These are phyloP conservation scores for Phytophthora meadii DNA, from an alignment of 352 stramenopile genomes.

Conservation along the genomic window DNA sequence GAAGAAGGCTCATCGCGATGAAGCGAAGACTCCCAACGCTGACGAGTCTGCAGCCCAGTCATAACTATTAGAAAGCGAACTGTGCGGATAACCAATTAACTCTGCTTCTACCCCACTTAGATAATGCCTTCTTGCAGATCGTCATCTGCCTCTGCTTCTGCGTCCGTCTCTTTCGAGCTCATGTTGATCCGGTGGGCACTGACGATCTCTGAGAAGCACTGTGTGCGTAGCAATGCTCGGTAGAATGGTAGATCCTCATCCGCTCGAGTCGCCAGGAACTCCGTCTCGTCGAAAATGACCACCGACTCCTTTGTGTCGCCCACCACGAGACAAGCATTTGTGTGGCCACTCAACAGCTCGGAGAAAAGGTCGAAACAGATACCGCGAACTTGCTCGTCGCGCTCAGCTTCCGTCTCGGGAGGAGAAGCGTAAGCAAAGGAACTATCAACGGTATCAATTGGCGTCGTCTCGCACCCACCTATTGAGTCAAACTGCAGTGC, in stretches of 20 bases:
- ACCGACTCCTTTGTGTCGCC: slow-evolving; percentile 88
- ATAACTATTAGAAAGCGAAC: slow-evolving; percentile 24
- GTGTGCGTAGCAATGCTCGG: slow-evolving; percentile 69
- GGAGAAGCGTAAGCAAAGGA: slow-evolving; percentile 25
- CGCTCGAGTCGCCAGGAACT: slow-evolving; percentile 74
- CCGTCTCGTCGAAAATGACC: slow-evolving; percentile 88
- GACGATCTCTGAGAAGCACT: slow-evolving; percentile 88
- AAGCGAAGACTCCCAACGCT: slow-evolving; percentile 4
- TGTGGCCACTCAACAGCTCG: slow-evolving; percentile 68
- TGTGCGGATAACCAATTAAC: slow-evolving; percentile 13
- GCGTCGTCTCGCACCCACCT: slow-evolving; percentile 31
- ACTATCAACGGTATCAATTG: slow-evolving; percentile 8
- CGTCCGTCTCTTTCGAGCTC: slow-evolving; percentile 40
- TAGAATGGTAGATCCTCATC: slow-evolving; percentile 73
- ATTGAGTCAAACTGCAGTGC: slow-evolving; percentile 50
- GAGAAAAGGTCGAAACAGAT: slow-evolving; percentile 80
- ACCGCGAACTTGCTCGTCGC: slow-evolving; percentile 57
- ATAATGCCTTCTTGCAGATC: slow-evolving; percentile 62
- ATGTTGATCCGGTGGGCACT: slow-evolving; percentile 79
- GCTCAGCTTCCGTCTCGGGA: slow-evolving; percentile 31
- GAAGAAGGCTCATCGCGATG: slow-evolving; percentile 36
- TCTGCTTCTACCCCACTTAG: slow-evolving; percentile 26
- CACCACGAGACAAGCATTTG: slow-evolving; percentile 79
- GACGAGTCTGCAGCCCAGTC: slow-evolving; percentile 15
- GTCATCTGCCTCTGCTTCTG: slow-evolving; percentile 32